phyloP scores from a whole-genome alignment of 2,329 filamentous ascomycete species.

The Alternaria alternata region DNA sequence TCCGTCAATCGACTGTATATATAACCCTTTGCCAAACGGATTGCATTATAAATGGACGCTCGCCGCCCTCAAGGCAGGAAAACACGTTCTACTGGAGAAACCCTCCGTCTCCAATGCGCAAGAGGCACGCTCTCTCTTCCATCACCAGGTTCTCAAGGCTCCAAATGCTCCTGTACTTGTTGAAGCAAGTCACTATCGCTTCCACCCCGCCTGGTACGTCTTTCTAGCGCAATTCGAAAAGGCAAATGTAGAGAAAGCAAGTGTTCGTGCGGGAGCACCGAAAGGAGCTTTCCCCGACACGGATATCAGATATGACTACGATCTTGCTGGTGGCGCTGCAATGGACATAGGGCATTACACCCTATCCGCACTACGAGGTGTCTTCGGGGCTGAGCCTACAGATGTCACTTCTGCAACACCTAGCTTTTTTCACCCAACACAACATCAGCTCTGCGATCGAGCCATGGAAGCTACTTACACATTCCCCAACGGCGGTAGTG shows the following conservation, averaged over 20 bases:
- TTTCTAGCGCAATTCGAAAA: slow-evolving; percentile 49
- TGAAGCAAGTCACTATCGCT: slow-evolving; percentile 57
- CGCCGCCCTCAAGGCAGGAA: slow-evolving; percentile 52
- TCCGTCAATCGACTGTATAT: slow-evolving; percentile 52
- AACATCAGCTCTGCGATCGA: slow-evolving; percentile 30
- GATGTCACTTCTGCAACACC: slow-evolving; percentile 25
- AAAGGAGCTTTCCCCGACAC: slow-evolving; percentile 33
- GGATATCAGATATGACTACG: slow-evolving; percentile 53
- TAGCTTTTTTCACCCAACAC: slow-evolving; percentile 13
- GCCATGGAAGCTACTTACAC: slow-evolving; percentile 31
- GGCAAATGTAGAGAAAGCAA: slow-evolving; percentile 43
- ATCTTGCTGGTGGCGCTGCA: slow-evolving; percentile 49
- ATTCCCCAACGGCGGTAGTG: slow-evolving; percentile 32
- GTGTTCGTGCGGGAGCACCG: slow-evolving; percentile 38
- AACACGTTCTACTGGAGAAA: slow-evolving; percentile 59
- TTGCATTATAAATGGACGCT: slow-evolving; percentile 56
- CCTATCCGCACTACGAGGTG: slow-evolving; percentile 38
- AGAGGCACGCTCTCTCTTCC: slow-evolving; percentile 55
- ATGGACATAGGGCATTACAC: slow-evolving; percentile 53
- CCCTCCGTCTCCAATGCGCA: slow-evolving; percentile 54
- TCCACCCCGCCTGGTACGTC: slow-evolving; percentile 53
- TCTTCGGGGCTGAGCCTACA: slow-evolving; percentile 40
- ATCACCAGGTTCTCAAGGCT: slow-evolving; percentile 38
- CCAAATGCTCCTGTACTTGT: slow-evolving; percentile 53
- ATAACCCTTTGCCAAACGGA: slow-evolving; percentile 57